phyloP scores from a whole-genome alignment of 2,329 filamentous ascomycete genomes.

The Davidsoniella virescens region DNA sequence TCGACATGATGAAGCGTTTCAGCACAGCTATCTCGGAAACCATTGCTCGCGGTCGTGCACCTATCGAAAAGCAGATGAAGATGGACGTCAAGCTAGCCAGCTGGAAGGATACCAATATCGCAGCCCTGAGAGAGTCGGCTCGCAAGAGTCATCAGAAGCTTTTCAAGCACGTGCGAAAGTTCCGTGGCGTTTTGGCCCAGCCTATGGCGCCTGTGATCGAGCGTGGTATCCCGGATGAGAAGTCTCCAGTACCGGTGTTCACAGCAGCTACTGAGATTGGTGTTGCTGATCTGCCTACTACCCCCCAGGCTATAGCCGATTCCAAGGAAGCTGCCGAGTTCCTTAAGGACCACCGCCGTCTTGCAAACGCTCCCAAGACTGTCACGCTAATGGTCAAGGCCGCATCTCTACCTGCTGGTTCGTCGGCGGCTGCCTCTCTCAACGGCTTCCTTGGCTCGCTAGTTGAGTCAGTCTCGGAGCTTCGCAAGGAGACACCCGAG shows the following conservation, averaged over 20 bases:
- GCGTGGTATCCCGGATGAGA: constrained; percentile 40
- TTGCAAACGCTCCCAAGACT: constrained; percentile 54
- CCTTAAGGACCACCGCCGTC: constrained; percentile 37
- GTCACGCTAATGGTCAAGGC: constrained; percentile 58
- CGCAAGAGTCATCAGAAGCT: constrained; percentile 81
- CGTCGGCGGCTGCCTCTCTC: constrained; percentile 41
- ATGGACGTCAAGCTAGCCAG: constrained; percentile 86
- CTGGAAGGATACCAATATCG: constrained; percentile 97
- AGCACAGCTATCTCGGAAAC: constrained; percentile 46
- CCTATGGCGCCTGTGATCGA: constrained; percentile 51
- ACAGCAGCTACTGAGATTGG: constrained; percentile 11
- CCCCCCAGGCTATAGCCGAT: not conserved
- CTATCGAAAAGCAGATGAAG: constrained; percentile 82
- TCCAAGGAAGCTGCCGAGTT: not conserved
- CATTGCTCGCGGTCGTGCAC: constrained; percentile 49
- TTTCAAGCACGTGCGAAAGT: constrained; percentile 82
- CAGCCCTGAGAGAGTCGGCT: constrained; percentile 73
- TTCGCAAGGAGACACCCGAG: constrained; percentile 70
- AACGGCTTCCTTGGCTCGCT: constrained; percentile 54
- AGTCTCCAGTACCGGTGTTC: constrained; percentile 12
- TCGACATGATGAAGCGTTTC: constrained; percentile 59
- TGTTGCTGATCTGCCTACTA: constrained; percentile 1
- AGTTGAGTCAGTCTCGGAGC: constrained; percentile 39
- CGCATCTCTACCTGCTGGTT: constrained; percentile 33
- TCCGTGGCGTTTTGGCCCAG: constrained; percentile 61